These are phyloP conservation scores for Penicillium longicatenatum DNA, from an alignment of 495 filamentous ascomycete species.

Conservation along the genomic window DNA sequence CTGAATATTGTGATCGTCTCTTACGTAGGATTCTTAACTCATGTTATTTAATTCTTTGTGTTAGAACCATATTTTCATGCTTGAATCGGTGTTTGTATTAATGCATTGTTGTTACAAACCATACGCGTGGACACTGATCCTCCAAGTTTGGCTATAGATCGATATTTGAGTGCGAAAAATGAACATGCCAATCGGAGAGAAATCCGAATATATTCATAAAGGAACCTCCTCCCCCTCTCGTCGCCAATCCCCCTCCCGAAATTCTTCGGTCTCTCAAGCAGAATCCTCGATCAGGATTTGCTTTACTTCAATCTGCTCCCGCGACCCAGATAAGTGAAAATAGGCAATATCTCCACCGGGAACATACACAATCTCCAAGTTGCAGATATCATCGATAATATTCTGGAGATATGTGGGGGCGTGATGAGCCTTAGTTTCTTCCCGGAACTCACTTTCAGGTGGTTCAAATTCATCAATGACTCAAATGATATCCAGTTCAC, in stretches of 20 bases:
- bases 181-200: no score
- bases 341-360: neutral
- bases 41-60: no score
- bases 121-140: no score
- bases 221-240: slow-evolving; percentile 6
- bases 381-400: slow-evolving; percentile 5
- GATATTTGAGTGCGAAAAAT: no score
- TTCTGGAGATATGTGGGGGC: slow-evolving; percentile 4
- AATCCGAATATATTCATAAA: no score
- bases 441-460: slow-evolving; percentile 3
- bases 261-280: slow-evolving; percentile 3
- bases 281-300: slow-evolving; percentile 3
- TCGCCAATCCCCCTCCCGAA: slow-evolving; percentile 8
- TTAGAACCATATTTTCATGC: no score
- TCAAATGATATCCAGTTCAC: slow-evolving; percentile 8
- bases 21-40: no score
- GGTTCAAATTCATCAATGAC: slow-evolving; percentile 4
- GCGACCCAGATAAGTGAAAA: neutral
- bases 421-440: slow-evolving; percentile 2
- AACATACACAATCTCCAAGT: neutral
- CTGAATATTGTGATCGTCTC: neutral
- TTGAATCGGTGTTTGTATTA: no score
- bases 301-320: slow-evolving; percentile 8
- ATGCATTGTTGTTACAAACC: no score
- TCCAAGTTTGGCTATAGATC: no score